Evolutionary conservation across 495 filamentous ascomycete species (phyloP).

Genomic region (Sordaria brevicollis): DNA sequence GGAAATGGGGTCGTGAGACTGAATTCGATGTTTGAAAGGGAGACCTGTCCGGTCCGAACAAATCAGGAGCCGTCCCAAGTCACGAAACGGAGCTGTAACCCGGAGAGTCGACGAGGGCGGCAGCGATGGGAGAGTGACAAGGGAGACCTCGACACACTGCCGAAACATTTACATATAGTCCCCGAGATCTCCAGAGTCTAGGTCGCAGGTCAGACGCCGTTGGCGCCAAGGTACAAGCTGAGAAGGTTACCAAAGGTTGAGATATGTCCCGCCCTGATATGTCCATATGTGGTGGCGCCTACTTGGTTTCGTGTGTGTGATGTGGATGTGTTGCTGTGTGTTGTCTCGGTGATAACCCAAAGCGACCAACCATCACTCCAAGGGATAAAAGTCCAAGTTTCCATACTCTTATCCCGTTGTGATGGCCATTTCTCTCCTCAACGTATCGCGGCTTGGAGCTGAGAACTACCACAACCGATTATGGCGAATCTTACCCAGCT

Average conservation of each 20-base stretch:
- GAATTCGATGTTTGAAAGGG: background rate
- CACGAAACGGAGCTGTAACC: background rate
- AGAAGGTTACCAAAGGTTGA: background rate
- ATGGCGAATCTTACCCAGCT: background rate
- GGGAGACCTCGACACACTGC: background rate
- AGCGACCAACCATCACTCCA: background rate
- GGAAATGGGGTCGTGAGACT: background rate
- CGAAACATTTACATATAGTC: background rate
- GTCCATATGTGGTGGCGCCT: background rate
- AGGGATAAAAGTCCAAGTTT: background rate
- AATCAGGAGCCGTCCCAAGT: background rate
- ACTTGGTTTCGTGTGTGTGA: background rate
- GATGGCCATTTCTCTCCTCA: background rate
- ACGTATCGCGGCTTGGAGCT: background rate
- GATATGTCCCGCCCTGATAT: too few species aligned
- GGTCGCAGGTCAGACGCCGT: background rate
- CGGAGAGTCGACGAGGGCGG: background rate
- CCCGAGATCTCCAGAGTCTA: background rate
- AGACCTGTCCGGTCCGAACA: background rate
- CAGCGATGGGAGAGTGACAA: background rate
- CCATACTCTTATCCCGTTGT: background rate
- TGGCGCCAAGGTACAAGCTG: background rate
- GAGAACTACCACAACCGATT: background rate
- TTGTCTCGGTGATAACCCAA: background rate
- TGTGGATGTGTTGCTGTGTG: background rate